A percentile compares a stretch with the other conserved stretches of the same genome.
These are phyloP conservation scores for Akanthomyces uredinophilus DNA, from an alignment of 2,329 filamentous ascomycete species.

Conservation along the genomic window DNA sequence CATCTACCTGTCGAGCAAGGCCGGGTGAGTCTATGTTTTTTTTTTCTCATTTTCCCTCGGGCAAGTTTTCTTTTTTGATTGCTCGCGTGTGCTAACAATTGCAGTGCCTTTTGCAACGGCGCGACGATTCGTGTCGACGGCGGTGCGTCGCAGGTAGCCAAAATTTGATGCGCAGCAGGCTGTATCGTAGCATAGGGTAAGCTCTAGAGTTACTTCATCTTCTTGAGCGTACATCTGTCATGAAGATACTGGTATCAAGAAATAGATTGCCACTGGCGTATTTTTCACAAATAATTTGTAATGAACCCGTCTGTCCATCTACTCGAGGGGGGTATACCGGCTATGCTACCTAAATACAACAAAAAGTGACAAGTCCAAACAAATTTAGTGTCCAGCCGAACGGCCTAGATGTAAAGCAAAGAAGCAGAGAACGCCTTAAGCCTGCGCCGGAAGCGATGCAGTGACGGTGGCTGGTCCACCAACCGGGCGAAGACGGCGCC, in stretches of 20 bases:
- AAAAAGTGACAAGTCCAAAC: not conserved
- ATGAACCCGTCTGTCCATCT: not conserved
- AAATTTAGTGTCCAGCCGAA: not conserved
- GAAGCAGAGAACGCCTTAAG: constrained; percentile 8
- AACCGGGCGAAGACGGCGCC: not conserved
- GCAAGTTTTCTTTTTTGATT: not conserved
- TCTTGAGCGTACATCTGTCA: not conserved
- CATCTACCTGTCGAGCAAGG: constrained; percentile 62
- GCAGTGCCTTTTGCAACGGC: constrained; percentile 55
- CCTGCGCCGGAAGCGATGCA: constrained; percentile 5
- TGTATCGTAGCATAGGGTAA: not conserved
- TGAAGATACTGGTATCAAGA: not conserved
- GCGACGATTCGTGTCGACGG: constrained; percentile 60
- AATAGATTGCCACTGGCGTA: not conserved
- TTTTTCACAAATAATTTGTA: not conserved
- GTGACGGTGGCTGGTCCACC: not conserved
- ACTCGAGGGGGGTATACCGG: constrained; percentile 7
- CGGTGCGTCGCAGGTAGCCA: constrained; percentile 42
- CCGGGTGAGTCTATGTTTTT: constrained; percentile 41
- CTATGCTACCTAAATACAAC: constrained; percentile 11
- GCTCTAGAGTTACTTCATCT: not conserved
- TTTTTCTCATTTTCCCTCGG: constrained; percentile 21
- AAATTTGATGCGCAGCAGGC: constrained; percentile 32
- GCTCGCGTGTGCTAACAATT: constrained; percentile 15
- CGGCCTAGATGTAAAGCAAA: not conserved